Evolutionary conservation across 345 rosid genomes (phyloP).

Genomic region (Trapa incisa): DNA sequence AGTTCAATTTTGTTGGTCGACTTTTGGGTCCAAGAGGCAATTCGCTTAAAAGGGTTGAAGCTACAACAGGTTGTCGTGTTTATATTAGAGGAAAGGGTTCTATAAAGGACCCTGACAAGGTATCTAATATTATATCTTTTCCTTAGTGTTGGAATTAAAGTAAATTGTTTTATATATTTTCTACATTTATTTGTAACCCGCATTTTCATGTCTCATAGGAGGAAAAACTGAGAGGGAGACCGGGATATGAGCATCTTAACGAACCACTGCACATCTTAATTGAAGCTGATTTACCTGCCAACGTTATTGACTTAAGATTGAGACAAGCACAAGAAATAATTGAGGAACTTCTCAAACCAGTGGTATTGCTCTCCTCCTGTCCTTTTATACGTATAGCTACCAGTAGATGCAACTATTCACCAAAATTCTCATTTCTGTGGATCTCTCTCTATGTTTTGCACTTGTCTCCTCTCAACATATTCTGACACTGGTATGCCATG

Average conservation of each 20-base stretch:
- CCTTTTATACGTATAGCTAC: not conserved
- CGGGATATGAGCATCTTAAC: slow-evolving; percentile 40
- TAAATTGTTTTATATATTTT: not conserved
- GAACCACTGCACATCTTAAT: slow-evolving; percentile 40
- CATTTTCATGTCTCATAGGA: slow-evolving; percentile 15
- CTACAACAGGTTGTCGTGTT: slow-evolving; percentile 95
- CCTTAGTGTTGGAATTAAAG: not conserved
- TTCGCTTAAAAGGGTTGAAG: slow-evolving; percentile 96
- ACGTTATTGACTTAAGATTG: slow-evolving; percentile 30
- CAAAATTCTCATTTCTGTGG: not conserved
- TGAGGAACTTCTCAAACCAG: slow-evolving; percentile 61
- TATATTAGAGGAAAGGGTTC: slow-evolving; percentile 98
- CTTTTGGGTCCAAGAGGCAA: slow-evolving; percentile 98
- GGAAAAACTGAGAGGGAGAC: slow-evolving; percentile 35
- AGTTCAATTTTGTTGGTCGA: slow-evolving; percentile 98
- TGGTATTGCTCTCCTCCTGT: slow-evolving; percentile 35
- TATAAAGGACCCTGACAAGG: slow-evolving; percentile 96
- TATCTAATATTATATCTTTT: slow-evolving; percentile 10
- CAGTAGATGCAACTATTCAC: not conserved
- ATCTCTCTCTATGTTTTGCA: not conserved
- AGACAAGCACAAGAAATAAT: slow-evolving; percentile 38
- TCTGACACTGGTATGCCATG: not conserved
- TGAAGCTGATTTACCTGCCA: slow-evolving; percentile 40
- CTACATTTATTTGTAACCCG: not conserved
- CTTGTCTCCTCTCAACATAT: not conserved